Conservation (phyloP, 768 basidiomycete species). For the Naganishia antarctica region DNA sequence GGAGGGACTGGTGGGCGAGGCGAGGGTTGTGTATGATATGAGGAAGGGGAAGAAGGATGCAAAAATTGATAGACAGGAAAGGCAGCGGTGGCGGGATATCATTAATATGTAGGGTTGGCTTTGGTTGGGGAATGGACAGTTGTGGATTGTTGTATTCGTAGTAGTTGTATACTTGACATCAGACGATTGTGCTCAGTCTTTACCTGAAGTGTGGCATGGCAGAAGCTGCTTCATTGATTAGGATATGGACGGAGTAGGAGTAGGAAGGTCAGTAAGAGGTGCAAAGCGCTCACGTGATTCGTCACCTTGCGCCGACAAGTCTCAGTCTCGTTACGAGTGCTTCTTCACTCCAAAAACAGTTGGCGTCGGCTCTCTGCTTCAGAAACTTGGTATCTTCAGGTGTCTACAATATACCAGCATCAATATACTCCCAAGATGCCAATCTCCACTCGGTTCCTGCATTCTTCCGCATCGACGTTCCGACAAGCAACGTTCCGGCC, state of each 20-base stretch:
- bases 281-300: conserved; percentile 10
- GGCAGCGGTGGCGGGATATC: conserved; percentile 20
- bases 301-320: background rate
- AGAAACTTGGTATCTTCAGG: too few relatives aligned
- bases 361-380: background rate
- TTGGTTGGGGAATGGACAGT: background rate
- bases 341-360: too few relatives aligned
- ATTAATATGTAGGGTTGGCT: conserved; percentile 8
- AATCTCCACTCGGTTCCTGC: background rate
- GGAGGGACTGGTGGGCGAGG: conserved; percentile 14
- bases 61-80: conserved; percentile 26
- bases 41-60: conserved; percentile 17
- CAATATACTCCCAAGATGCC: too few relatives aligned
- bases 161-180: conserved; percentile 1
- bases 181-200: background rate
- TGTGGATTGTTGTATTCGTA: background rate
- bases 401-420: too few relatives aligned
- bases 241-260: too few relatives aligned
- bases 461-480: background rate
- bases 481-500: background rate
- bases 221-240: too few relatives aligned
- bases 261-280: background rate
- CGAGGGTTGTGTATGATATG: conserved; percentile 5
- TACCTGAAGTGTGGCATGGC: too few relatives aligned
- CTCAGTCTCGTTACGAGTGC: too few relatives aligned